Percentiles rank a stretch among this genome's conserved stretches.
These are phyloP conservation scores for Solanum hybrid DNA, from an alignment of 305 asterid genomes.

Conservation along the genomic window DNA sequence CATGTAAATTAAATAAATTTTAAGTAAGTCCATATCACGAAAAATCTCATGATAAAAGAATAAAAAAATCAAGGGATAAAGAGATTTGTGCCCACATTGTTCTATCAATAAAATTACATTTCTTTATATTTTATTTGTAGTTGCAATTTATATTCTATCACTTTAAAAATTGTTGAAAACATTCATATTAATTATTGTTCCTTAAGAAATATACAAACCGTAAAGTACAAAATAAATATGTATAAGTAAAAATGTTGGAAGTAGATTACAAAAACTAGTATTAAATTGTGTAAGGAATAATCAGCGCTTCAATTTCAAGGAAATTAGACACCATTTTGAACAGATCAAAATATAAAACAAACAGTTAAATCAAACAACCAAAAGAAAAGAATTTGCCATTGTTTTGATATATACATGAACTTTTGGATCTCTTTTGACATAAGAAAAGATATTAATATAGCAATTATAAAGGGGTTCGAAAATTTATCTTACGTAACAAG, in stretches of 20 bases:
- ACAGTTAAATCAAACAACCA: not conserved
- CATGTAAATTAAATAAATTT: too few species aligned
- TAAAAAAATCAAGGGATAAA: not conserved
- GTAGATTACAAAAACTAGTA: not conserved
- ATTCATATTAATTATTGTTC: too few species aligned
- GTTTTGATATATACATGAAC: not conserved
- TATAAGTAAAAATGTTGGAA: not conserved
- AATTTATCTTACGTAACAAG: not conserved
- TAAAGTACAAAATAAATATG: not conserved
- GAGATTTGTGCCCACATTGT: not conserved
- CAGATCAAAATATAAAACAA: not conserved
- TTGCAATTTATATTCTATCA: not conserved
- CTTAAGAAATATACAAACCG: not conserved
- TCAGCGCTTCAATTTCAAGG: not conserved
- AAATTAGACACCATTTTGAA: not conserved
- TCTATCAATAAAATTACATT: not conserved
- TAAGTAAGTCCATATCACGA: not conserved
- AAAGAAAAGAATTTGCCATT: not conserved
- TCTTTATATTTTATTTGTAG: too few species aligned
- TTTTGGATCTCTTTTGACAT: not conserved
- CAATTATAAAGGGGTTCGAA: not conserved
- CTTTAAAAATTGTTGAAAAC: too few species aligned
- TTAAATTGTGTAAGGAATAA: not conserved
- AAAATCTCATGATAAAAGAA: not conserved
- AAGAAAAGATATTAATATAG: not conserved